Base-by-base conservation (phyloP, 192 early-diverging fungal species). In the Tieghemiomyces parasiticus region DNA sequence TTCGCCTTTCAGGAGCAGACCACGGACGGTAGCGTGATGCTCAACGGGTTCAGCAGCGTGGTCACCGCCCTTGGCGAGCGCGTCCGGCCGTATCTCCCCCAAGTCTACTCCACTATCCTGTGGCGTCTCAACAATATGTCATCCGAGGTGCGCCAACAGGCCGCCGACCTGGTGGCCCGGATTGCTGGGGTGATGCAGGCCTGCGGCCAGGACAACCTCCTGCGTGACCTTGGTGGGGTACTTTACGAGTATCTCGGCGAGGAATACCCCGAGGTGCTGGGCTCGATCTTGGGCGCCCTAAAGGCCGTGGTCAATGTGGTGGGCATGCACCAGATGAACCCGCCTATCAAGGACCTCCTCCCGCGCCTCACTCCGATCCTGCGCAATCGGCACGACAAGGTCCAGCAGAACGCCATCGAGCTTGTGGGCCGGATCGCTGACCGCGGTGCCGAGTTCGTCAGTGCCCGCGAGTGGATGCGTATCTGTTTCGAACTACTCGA, bases 1-100 rank as follows among this genome's bases (percentile, higher is more conserved):
- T 97, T 91, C 68, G 93, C 96, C 9, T 99, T 99, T 82, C 94
- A 99, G 75, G 93, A 99, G 73, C 96, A 96, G 65, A 90, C 91
- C 0, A 78, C 85, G n/a, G 92, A 94, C 65, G 95, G 89, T 65
- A 75, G 81, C 51, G 78, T 89, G 42, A 89, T 96, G 82, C 69
- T 97, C 35, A 95, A 95, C 61, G 95, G 92, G 20, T 96, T 99
- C 63, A 94, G 94, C 63, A 91, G 86, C 0, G 89, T 93, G 0
- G 91, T 97, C 30, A 92, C 89, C 67, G 86, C 87, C 3, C 77
- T 99, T 32, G 90, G 91, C 24, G 71, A 81, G 60, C 84, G 96
- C 13, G 87, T 89, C 58, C 88, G 91, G 70, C 88, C 91, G 19
- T 97, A 97, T 66, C 60, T 99, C 48, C 89, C 86, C 51, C 94